phyloP scores from a whole-genome alignment of 208 protist species.

The Herpetomonas muscarum region DNA sequence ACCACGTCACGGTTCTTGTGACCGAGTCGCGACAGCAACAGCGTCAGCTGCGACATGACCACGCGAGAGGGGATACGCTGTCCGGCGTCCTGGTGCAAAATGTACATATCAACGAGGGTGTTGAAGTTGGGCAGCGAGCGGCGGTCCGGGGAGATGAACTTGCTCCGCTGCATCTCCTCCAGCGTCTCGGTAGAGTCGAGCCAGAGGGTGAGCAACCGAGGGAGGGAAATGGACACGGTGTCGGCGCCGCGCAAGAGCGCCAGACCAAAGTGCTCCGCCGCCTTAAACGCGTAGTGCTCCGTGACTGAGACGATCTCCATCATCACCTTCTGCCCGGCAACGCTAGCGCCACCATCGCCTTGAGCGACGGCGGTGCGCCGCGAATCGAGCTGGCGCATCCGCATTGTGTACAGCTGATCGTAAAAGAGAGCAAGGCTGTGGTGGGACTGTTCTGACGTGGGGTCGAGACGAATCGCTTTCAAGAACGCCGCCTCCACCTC shows the following conservation, averaged over 20 bases:
- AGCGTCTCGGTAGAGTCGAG: conserved; percentile 71
- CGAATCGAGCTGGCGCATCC: conserved; percentile 1
- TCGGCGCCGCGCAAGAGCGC: conserved; percentile 76
- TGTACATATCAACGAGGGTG: conserved; percentile 16
- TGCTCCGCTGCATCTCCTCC: neutral
- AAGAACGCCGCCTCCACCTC: conserved; percentile 85
- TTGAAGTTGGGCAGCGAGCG: conserved; percentile 15
- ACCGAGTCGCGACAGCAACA: conserved; percentile 89
- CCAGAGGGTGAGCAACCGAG: conserved; percentile 95
- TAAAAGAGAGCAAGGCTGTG: conserved; percentile 93
- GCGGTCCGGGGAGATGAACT: conserved; percentile 7
- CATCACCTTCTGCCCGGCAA: neutral
- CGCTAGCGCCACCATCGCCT: conserved; percentile 2
- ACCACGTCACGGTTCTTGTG: conserved; percentile 56
- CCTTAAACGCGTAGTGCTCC: conserved; percentile 37
- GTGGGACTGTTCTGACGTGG: conserved; percentile 81
- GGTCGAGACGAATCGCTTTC: conserved; percentile 44
- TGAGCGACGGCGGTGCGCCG: conserved; percentile 5
- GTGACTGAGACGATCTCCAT: conserved; percentile 9
- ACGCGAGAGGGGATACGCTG: conserved; percentile 38
- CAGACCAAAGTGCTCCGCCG: conserved; percentile 81
- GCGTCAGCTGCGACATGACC: conserved; percentile 74
- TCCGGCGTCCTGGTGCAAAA: neutral
- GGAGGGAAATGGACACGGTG: conserved; percentile 91
- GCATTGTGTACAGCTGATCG: conserved; percentile 68